Evolutionary conservation across 176 grass and related monocot genomes (phyloP).

Genomic region (Tillandsia fasciculata): DNA sequence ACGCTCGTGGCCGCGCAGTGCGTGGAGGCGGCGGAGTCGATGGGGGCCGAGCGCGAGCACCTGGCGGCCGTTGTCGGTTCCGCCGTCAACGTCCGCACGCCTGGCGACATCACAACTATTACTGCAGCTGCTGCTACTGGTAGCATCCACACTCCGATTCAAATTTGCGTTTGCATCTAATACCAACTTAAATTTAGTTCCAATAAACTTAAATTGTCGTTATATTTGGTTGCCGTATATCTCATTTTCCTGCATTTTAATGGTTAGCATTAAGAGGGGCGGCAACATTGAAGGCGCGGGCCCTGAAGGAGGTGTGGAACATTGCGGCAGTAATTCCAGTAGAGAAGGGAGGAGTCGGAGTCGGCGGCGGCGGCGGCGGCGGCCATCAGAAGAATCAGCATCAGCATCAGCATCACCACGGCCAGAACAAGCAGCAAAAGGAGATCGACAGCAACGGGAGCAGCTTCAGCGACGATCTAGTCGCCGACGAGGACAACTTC

Average conservation of each 20-base stretch:
- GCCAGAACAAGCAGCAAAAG: conserved; percentile 36
- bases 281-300: conserved; percentile 71
- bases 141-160: not conserved
- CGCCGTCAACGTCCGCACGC: conserved; percentile 58
- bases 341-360: conserved; percentile 44
- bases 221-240: not conserved
- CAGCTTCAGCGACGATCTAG: conserved; percentile 55
- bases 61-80: conserved; percentile 61
- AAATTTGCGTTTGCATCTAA: not conserved
- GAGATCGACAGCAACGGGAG: conserved; percentile 56
- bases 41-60: conserved; percentile 78
- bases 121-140: conserved; percentile 91
- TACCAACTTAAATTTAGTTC: not conserved
- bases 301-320: conserved; percentile 73
- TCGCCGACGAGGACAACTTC: conserved; percentile 64
- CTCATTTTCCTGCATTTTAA: not conserved
- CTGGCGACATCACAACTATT: conserved; percentile 69
- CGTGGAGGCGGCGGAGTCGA: conserved; percentile 62
- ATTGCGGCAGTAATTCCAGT: conserved; percentile 85
- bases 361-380: conserved; percentile 13
- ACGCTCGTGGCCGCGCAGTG: conserved; percentile 95
- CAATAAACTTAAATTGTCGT: not conserved
- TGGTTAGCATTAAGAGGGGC: conserved; percentile 54
- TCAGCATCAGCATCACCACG: conserved; percentile 21
- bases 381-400: conserved; percentile 19